These are phyloP conservation scores for Daldinia caldariorum DNA, from an alignment of 495 filamentous ascomycete species.

Conservation along the genomic window DNA sequence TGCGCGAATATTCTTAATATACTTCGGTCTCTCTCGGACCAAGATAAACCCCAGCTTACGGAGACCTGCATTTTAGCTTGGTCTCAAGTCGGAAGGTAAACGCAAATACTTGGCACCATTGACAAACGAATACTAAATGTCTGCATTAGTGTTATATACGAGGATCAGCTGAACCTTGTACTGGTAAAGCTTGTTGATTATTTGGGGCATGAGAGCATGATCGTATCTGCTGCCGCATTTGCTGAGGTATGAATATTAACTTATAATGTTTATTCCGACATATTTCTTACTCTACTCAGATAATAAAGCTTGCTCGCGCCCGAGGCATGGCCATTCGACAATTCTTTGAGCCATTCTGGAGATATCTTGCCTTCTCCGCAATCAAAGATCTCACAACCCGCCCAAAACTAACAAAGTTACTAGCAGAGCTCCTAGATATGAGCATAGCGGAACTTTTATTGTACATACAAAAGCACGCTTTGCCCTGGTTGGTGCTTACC, in stretches of 20 bases:
- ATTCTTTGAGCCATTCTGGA: slow-evolving; percentile 87
- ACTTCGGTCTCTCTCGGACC: slow-evolving; percentile 74
- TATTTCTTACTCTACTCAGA: slow-evolving; percentile 46
- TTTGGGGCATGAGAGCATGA: slow-evolving; percentile 81
- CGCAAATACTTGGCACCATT: neutral
- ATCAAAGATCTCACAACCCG: slow-evolving; percentile 81
- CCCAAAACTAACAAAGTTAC: slow-evolving; percentile 80
- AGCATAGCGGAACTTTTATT: slow-evolving; percentile 76
- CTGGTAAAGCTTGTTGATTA: slow-evolving; percentile 85
- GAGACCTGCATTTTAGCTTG: slow-evolving; percentile 88
- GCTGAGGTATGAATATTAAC: slow-evolving; percentile 68
- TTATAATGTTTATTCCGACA: slow-evolving; percentile 1
- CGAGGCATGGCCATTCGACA: slow-evolving; percentile 67
- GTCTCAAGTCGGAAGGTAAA: slow-evolving; percentile 77
- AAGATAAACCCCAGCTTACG: slow-evolving; percentile 68
- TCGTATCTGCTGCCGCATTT: slow-evolving; percentile 81
- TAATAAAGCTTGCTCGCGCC: slow-evolving; percentile 69
- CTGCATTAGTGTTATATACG: slow-evolving; percentile 49
- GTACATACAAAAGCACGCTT: slow-evolving; percentile 79
- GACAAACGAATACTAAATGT: slow-evolving; percentile 11
- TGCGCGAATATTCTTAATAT: slow-evolving; percentile 71
- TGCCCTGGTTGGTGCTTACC: slow-evolving; percentile 85
- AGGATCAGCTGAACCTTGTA: slow-evolving; percentile 85
- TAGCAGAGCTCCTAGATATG: slow-evolving; percentile 81
- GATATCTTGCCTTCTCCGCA: slow-evolving; percentile 77